Percentiles rank a stretch among this genome's conserved stretches.
Evolutionary conservation across 2,329 filamentous ascomycete genomes (phyloP).

Genomic region (Verticillium nubilum): DNA sequence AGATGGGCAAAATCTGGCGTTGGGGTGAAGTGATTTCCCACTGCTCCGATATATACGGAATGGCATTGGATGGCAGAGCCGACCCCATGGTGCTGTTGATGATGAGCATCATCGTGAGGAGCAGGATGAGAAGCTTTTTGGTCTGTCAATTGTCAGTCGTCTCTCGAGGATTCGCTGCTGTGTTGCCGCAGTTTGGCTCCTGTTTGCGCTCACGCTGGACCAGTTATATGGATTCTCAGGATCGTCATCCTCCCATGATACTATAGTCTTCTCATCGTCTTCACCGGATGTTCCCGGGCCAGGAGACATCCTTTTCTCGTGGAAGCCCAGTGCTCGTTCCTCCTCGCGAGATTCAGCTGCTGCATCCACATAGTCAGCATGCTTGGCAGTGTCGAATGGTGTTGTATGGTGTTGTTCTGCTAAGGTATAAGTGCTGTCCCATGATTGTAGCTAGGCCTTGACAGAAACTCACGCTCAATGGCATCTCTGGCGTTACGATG

Average conservation of each 20-base stretch:
- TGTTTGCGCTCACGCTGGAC: constrained; percentile 25
- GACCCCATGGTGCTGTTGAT: constrained; percentile 65
- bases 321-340: background rate
- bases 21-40: constrained; percentile 47
- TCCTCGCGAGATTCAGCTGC: background rate
- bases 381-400: background rate
- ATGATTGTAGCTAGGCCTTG: background rate
- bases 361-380: background rate
- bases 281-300: constrained; percentile 17
- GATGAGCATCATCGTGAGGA: constrained; percentile 52
- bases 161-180: background rate
- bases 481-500: background rate
- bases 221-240: constrained; percentile 50
- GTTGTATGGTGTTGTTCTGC: background rate
- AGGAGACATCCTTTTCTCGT: background rate
- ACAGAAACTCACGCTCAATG: background rate
- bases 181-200: background rate
- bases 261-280: constrained; percentile 18
- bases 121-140: constrained; percentile 49
- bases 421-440: background rate
- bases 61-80: constrained; percentile 58
- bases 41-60: constrained; percentile 49
- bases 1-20: constrained; percentile 51
- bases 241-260: constrained; percentile 38
- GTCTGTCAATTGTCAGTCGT: background rate